Conservation (phyloP, 495 filamentous ascomycete species). For the Daldinia decipiens region DNA sequence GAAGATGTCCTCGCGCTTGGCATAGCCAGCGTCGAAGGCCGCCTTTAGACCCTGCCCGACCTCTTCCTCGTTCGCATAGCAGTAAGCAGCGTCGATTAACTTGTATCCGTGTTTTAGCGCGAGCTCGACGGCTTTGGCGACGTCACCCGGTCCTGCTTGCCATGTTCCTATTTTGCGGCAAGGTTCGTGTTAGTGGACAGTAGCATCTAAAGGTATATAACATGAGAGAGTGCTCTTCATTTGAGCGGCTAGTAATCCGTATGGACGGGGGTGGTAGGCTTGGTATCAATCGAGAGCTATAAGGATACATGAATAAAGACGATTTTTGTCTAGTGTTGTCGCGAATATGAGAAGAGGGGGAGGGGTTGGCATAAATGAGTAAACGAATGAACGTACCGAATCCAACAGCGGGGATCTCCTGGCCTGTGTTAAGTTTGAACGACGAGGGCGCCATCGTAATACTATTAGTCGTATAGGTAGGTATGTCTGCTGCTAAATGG, state of each 20-base stretch:
- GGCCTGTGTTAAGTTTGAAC: constrained; percentile 81
- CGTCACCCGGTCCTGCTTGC: constrained; percentile 74
- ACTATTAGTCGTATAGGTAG: neutral
- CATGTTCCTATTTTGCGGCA: constrained; percentile 67
- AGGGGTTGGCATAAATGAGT: neutral
- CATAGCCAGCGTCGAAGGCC: constrained; percentile 71
- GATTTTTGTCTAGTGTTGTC: neutral
- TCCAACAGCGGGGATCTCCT: constrained; percentile 78
- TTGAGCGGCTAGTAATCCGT: neutral
- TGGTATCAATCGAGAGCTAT: neutral
- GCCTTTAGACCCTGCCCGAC: constrained; percentile 66
- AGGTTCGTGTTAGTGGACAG: constrained; percentile 6
- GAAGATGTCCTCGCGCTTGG: constrained; percentile 82
- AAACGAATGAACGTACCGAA: constrained; percentile 63
- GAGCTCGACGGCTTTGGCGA: constrained; percentile 61
- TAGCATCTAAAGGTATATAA: neutral
- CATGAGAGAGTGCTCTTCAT: neutral
- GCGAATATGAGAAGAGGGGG: neutral
- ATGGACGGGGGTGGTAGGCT: neutral
- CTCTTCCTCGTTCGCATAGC: constrained; percentile 69
- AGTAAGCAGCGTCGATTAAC: constrained; percentile 69
- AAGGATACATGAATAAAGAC: neutral
- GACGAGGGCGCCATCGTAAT: constrained; percentile 59
- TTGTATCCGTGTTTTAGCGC: constrained; percentile 72
- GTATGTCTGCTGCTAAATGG: neutral